Conservation (phyloP, 495 filamentous ascomycete genomes). For the Clohesyomyces aquaticus region DNA sequence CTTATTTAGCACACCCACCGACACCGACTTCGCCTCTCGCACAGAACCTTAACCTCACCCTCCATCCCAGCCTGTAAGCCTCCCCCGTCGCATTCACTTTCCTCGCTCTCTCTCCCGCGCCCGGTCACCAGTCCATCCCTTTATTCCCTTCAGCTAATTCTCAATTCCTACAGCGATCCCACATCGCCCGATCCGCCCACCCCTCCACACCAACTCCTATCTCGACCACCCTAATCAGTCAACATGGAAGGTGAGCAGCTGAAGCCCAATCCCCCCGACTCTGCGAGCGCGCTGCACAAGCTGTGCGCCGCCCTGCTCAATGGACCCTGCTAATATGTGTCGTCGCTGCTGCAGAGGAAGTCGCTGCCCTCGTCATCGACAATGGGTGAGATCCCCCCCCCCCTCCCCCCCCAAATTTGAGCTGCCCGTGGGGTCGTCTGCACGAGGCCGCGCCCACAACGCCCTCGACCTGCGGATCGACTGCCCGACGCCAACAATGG, state of each 20-base stretch:
- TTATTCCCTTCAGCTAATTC: slow-evolving; percentile 17
- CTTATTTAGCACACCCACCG: slow-evolving; percentile 45
- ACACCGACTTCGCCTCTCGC: slow-evolving; percentile 41
- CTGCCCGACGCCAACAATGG: slow-evolving; percentile 16
- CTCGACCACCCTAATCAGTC: slow-evolving; percentile 50
- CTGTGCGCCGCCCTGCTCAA: slow-evolving; percentile 27
- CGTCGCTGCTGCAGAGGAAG: slow-evolving; percentile 78
- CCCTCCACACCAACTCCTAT: slow-evolving; percentile 44
- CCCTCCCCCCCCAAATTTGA: slow-evolving; percentile 29
- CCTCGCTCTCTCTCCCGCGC: slow-evolving; percentile 1
- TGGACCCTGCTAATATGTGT: slow-evolving; percentile 42
- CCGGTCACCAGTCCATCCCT: background rate
- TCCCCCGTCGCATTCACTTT: slow-evolving; percentile 9
- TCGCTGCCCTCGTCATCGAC: slow-evolving; percentile 99
- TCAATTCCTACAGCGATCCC: slow-evolving; percentile 37
- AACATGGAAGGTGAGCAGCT: slow-evolving; percentile 82
- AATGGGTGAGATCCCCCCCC: slow-evolving; percentile 83
- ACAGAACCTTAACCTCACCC: slow-evolving; percentile 35
- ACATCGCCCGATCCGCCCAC: slow-evolving; percentile 19
- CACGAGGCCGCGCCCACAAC: slow-evolving; percentile 35
- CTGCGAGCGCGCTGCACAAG: slow-evolving; percentile 1
- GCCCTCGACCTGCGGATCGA: slow-evolving; percentile 17
- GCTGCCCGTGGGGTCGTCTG: slow-evolving; percentile 36
- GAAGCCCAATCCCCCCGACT: slow-evolving; percentile 30
- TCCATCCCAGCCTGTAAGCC: slow-evolving; percentile 32